phyloP scores from a whole-genome alignment of 345 rosid species.

The Camelina laxa region DNA sequence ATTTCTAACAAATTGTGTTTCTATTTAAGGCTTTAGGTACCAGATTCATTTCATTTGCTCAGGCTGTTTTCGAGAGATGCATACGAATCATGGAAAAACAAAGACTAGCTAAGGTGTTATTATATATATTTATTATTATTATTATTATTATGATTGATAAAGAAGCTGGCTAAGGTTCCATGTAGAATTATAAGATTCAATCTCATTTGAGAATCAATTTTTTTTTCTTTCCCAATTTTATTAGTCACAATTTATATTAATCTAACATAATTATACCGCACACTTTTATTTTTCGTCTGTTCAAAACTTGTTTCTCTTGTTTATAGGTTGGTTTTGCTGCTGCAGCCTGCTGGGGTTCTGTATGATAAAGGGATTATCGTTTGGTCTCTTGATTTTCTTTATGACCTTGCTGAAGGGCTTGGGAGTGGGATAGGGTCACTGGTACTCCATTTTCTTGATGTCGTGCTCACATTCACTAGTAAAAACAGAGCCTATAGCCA shows the following conservation, averaged over 20 bases:
- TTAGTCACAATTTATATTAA: no score
- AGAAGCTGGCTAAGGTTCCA: background rate
- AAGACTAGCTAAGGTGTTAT: slow-evolving; percentile 48
- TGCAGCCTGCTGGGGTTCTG: background rate
- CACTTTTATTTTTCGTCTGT: background rate
- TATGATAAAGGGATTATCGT: background rate
- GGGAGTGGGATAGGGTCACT: slow-evolving; percentile 42
- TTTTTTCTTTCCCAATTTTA: no score
- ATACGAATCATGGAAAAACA: slow-evolving; percentile 72
- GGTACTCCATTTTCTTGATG: slow-evolving; percentile 53
- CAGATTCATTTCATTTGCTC: slow-evolving; percentile 85
- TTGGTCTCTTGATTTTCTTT: background rate
- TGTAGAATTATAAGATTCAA: background rate
- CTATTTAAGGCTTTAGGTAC: slow-evolving; percentile 79
- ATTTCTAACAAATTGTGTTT: slow-evolving; percentile 15
- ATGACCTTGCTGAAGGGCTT: background rate
- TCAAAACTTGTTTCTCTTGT: background rate
- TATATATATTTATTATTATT: no score
- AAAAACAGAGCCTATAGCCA: no score
- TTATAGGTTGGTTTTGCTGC: background rate
- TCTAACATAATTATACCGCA: background rate
- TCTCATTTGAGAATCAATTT: background rate
- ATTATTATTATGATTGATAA: no score
- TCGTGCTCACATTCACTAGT: background rate
- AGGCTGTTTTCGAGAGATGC: slow-evolving; percentile 89